Percentiles rank a stretch among this genome's conserved stretches.
Evolutionary conservation across 2,329 filamentous ascomycete genomes (phyloP).

Genomic region (Clarireedia sp.): DNA sequence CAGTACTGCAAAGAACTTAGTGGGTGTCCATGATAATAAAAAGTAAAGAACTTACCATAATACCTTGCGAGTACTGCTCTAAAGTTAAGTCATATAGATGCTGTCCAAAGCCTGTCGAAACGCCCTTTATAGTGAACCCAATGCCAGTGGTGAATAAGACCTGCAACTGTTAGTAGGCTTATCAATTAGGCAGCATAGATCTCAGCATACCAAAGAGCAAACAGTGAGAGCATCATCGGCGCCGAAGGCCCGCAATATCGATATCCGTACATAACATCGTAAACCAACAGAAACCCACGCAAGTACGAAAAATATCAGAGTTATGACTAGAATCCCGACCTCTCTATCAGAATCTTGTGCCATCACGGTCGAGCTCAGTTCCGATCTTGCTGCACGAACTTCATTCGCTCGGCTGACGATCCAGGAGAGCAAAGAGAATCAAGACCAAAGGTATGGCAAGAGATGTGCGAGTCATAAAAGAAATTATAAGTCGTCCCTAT

Average conservation of each 20-base stretch:
- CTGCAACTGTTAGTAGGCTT: conserved; percentile 8
- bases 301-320: conserved; percentile 28
- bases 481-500: too few species aligned
- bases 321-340: conserved; percentile 13
- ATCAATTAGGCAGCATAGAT: neutral
- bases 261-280: conserved; percentile 38
- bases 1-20: conserved; percentile 14
- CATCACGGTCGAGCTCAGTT: neutral
- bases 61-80: conserved; percentile 7
- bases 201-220: conserved; percentile 34
- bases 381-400: neutral
- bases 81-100: conserved; percentile 11
- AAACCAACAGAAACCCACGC: conserved; percentile 34
- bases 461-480: too few species aligned
- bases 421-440: neutral
- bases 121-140: conserved; percentile 15
- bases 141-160: conserved; percentile 14
- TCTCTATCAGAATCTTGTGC: neutral
- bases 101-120: conserved; percentile 18
- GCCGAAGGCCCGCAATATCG: conserved; percentile 36
- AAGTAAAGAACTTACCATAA: conserved; percentile 14
- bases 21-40: neutral
- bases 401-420: neutral
- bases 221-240: conserved; percentile 43
- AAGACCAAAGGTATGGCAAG: too few species aligned